Evolutionary conservation across 257 asterid genomes (phyloP).

Genomic region (Nicotiana undulata): DNA sequence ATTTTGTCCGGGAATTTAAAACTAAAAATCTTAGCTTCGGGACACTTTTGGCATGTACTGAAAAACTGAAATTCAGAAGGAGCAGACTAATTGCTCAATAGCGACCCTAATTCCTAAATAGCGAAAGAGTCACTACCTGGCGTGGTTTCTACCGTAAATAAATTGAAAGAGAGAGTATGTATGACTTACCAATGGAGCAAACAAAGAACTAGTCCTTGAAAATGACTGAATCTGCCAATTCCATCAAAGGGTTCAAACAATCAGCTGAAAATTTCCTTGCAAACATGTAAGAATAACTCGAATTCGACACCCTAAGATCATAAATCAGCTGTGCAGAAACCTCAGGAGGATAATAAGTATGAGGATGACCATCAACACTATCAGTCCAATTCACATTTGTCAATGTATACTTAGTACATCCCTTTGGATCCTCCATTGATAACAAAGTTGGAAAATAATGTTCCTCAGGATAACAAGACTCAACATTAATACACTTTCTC

Average conservation of each 20-base stretch:
- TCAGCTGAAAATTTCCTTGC: constrained; percentile 84
- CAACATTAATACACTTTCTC: constrained; percentile 59
- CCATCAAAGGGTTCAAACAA: constrained; percentile 67
- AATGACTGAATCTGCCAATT: constrained; percentile 64
- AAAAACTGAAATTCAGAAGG: no score
- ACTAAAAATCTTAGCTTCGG: no score
- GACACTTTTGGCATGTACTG: no score
- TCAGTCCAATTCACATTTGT: constrained; percentile 90
- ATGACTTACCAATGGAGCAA: constrained; percentile 35
- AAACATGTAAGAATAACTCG: constrained; percentile 53
- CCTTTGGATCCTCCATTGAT: constrained; percentile 65
- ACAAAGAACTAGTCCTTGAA: constrained; percentile 54
- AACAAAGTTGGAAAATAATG: constrained; percentile 85
- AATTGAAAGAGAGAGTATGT: neutral
- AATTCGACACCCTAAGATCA: constrained; percentile 60
- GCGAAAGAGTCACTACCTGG: no score
- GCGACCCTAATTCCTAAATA: no score
- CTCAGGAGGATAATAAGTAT: constrained; percentile 65
- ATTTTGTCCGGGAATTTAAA: no score
- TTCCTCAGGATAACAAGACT: constrained; percentile 85
- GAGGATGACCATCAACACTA: constrained; percentile 75
- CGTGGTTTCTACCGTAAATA: no score
- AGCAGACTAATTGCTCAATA: no score
- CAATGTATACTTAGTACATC: constrained; percentile 55
- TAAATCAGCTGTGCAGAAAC: constrained; percentile 55